Percentiles rank a stretch among this genome's conserved stretches.
These are phyloP conservation scores for Aspergillus haitiensis DNA, from an alignment of 495 filamentous ascomycete genomes.

Conservation along the genomic window DNA sequence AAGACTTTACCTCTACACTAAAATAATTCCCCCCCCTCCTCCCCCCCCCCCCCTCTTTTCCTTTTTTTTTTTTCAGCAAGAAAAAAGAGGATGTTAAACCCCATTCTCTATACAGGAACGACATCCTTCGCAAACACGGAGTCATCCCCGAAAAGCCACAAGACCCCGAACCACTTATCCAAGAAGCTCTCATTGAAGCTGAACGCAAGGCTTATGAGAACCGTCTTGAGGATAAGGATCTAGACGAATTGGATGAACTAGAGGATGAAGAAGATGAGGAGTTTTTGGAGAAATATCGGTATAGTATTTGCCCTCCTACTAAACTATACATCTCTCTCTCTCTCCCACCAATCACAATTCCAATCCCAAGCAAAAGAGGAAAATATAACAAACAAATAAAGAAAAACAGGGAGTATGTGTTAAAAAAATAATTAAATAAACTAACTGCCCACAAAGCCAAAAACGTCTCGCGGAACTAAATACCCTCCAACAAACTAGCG, in stretches of 20 bases:
- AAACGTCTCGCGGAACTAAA: constrained; percentile 81
- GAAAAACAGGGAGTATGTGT: neutral
- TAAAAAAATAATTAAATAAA: neutral
- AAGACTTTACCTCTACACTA: too few species aligned
- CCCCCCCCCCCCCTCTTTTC: neutral
- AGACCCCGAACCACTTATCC: constrained; percentile 88
- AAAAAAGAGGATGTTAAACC: neutral
- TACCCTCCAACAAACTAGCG: constrained; percentile 66
- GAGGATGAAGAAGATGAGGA: constrained; percentile 94
- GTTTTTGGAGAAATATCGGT: constrained; percentile 84
- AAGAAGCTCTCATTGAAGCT: constrained; percentile 88
- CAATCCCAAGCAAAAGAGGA: neutral
- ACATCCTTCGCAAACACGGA: constrained; percentile 94
- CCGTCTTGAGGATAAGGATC: constrained; percentile 84
- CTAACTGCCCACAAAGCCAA: constrained; percentile 51
- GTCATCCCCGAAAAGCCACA: constrained; percentile 95
- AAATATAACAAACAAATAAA: neutral
- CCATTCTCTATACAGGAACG: constrained; percentile 68
- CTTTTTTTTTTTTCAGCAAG: neutral
- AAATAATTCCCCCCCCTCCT: too few species aligned
- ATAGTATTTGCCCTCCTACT: neutral
- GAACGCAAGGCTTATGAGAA: constrained; percentile 81
- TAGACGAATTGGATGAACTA: constrained; percentile 89
- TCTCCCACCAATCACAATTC: neutral
- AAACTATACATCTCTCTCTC: neutral